Conservation (phyloP, 371 early-diverging fungal species). For the Apophysomyces variabilis region DNA sequence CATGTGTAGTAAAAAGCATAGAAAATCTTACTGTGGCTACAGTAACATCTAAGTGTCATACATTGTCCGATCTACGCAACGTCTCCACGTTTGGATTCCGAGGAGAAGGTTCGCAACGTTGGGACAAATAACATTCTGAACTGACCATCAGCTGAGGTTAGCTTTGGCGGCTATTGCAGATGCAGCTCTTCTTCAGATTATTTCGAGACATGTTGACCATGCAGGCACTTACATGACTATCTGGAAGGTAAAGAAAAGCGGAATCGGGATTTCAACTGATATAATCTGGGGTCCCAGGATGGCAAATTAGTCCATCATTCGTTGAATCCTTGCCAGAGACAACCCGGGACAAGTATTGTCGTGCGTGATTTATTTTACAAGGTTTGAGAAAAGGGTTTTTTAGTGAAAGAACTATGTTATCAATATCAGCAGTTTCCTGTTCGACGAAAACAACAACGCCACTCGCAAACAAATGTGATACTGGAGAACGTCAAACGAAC, state of each 20-base stretch:
- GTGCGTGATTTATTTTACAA: constrained; percentile 74
- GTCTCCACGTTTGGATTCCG: constrained; percentile 69
- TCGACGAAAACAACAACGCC: constrained; percentile 42
- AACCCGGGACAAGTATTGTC: constrained; percentile 64
- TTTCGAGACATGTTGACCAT: constrained; percentile 45
- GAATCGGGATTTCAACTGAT: background rate
- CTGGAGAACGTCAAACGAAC: constrained; percentile 55
- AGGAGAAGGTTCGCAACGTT: constrained; percentile 63
- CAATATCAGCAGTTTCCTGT: constrained; percentile 56
- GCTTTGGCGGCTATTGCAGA: constrained; percentile 64
- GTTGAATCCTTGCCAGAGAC: constrained; percentile 36
- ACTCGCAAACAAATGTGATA: constrained; percentile 23
- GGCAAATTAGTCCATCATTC: constrained; percentile 32
- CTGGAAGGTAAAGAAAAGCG: constrained; percentile 52
- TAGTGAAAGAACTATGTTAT: background rate
- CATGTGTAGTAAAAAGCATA: too few species aligned
- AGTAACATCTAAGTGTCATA: constrained; percentile 64
- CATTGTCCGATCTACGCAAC: constrained; percentile 43
- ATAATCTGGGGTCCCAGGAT: constrained; percentile 40
- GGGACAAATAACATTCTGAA: background rate
- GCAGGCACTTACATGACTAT: constrained; percentile 49
- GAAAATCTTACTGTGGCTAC: background rate
- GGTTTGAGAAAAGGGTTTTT: constrained; percentile 32
- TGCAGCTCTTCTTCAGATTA: constrained; percentile 61
- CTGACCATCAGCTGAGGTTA: constrained; percentile 17